These are phyloP conservation scores for Haplographium delicatum DNA, from an alignment of 495 filamentous ascomycete species.

Conservation along the genomic window DNA sequence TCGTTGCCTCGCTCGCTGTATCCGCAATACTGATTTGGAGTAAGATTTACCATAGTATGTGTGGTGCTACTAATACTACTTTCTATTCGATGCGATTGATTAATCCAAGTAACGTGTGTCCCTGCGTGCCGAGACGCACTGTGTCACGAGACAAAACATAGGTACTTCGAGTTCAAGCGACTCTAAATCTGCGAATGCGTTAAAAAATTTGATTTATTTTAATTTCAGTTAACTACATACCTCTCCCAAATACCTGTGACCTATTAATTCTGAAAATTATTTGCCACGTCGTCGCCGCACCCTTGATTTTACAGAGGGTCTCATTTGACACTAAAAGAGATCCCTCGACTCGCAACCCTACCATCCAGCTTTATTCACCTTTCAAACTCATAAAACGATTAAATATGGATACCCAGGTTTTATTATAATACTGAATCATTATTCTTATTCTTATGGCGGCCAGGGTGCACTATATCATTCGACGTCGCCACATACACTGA, in stretches of 20 bases:
- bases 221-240: conserved; percentile 6
- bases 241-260: conserved; percentile 1
- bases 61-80: too few relatives aligned
- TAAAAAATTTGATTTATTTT: conserved; percentile 8
- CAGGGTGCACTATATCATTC: neutral
- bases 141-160: conserved; percentile 9
- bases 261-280: conserved; percentile 9
- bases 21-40: too few relatives aligned
- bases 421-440: neutral
- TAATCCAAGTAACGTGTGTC: too few relatives aligned
- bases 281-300: too few relatives aligned
- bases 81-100: too few relatives aligned
- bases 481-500: too few relatives aligned
- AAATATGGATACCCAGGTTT: too few relatives aligned
- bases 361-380: conserved; percentile 3
- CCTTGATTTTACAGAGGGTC: conserved; percentile 8
- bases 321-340: conserved; percentile 9
- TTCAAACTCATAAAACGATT: neutral
- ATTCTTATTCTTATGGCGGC: neutral
- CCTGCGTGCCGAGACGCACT: too few relatives aligned
- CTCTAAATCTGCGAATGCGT: conserved; percentile 15
- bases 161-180: conserved; percentile 10
- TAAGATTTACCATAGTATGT: too few relatives aligned
- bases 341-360: conserved; percentile 9
- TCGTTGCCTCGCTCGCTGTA: too few relatives aligned